These are phyloP conservation scores for Aurifilum marmelostoma DNA, from an alignment of 2,329 filamentous ascomycete species.

Conservation along the genomic window DNA sequence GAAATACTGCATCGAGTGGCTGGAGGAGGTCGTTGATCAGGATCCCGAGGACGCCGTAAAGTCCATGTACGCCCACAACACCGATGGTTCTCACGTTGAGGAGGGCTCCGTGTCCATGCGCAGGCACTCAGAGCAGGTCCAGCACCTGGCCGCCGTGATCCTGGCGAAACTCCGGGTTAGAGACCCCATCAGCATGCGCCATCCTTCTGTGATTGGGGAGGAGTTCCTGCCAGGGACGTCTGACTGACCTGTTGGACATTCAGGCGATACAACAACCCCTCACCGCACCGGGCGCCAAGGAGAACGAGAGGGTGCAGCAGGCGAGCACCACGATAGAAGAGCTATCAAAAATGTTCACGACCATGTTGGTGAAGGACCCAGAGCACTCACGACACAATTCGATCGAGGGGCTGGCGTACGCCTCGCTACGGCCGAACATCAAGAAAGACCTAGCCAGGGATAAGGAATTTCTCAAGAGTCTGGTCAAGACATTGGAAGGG, in stretches of 20 bases:
- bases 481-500: constrained; percentile 66
- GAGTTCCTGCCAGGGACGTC: constrained; percentile 39
- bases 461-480: constrained; percentile 65
- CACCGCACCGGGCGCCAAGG: constrained; percentile 39
- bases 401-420: constrained; percentile 90
- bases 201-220: constrained; percentile 25
- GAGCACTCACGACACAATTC: constrained; percentile 67
- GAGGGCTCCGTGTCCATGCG: constrained; percentile 63
- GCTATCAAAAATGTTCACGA: constrained; percentile 65
- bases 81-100: constrained; percentile 57
- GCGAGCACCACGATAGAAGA: constrained; percentile 67
- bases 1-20: constrained; percentile 84
- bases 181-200: constrained; percentile 36
- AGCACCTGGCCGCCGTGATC: constrained; percentile 72
- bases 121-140: constrained; percentile 63
- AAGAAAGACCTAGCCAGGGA: constrained; percentile 81
- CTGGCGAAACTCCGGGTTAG: constrained; percentile 71
- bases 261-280: constrained; percentile 59
- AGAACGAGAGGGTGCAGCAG: constrained; percentile 51
- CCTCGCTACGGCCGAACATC: constrained; percentile 81
- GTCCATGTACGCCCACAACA: constrained; percentile 54
- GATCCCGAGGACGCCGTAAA: constrained; percentile 61
- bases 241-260: constrained; percentile 52
- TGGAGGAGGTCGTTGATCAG: constrained; percentile 80
- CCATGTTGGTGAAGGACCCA: constrained; percentile 65